Evolutionary conservation across 257 asterid genomes (phyloP).

Genomic region (Plantago major): DNA sequence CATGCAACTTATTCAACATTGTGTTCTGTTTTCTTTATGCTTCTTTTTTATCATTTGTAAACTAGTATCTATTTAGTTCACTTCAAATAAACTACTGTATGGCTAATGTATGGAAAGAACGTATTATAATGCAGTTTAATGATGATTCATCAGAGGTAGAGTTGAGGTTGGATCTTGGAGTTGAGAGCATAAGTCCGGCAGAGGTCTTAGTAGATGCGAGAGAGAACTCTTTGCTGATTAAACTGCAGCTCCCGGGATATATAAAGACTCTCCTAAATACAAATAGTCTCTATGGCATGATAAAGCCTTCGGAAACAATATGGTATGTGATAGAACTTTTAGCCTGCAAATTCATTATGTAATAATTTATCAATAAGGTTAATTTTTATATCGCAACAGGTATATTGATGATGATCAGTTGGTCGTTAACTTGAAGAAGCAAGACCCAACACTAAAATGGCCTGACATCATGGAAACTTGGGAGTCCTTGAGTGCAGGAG

Average conservation of each 20-base stretch:
- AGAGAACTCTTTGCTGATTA: slow-evolving; percentile 64
- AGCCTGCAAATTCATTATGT: background rate
- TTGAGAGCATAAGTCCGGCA: slow-evolving; percentile 41
- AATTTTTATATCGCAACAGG: slow-evolving; percentile 37
- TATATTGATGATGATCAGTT: slow-evolving; percentile 78
- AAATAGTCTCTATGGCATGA: slow-evolving; percentile 58
- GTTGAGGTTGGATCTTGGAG: slow-evolving; percentile 74
- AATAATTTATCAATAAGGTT: background rate
- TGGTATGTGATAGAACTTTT: slow-evolving; percentile 38
- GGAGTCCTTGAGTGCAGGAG: slow-evolving; percentile 81
- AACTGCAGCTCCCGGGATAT: slow-evolving; percentile 48
- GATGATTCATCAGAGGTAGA: slow-evolving; percentile 82
- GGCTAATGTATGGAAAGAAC: slow-evolving; percentile 13
- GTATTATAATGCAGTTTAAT: slow-evolving; percentile 51
- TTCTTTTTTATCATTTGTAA: background rate
- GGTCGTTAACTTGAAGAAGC: slow-evolving; percentile 83
- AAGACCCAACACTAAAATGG: slow-evolving; percentile 74
- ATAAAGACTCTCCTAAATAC: slow-evolving; percentile 67
- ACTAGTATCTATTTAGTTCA: slow-evolving; percentile 5
- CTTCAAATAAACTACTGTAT: slow-evolving; percentile 3
- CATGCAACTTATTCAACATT: no score
- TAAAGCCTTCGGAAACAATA: slow-evolving; percentile 88
- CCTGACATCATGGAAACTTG: slow-evolving; percentile 94
- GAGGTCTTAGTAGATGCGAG: slow-evolving; percentile 67
- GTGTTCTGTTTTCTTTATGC: no score